Base-by-base conservation (phyloP, 371 early-diverging fungal genomes). In the Lichtheimia ramosa region DNA sequence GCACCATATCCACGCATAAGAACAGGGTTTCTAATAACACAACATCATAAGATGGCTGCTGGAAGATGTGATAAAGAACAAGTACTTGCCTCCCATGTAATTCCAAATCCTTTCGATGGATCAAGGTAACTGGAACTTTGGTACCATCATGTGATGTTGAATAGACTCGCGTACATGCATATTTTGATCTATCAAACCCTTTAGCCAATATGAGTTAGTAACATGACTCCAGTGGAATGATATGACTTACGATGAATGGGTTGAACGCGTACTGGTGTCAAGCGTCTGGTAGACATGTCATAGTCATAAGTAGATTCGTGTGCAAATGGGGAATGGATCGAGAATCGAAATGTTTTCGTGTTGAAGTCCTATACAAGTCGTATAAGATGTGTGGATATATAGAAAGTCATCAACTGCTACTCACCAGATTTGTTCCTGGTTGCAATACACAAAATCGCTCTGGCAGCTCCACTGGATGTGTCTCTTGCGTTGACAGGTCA, bases 1-100 rank as follows among this genome's bases (percentile, higher is more conserved):
- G 94, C 91, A 21, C 95, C 95, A 65, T 95, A 95, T 0, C 87
- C 86, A 7, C 88, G 84, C 69, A 93, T 73, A 27, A 89, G 57
- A 0, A 90, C 82, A 0, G 95, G 93, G 39, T 88, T 90, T 34
- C 80, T 72, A 42, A n/a, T n/a, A n/a, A n/a, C n/a, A 14, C 51
- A 21, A 18, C 21, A 70, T 56, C 49, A 73, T 0, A 67, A 76
- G 34, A 53, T 70, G 54, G 0, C 78, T 74, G 23, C 70, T 61
- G 15, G 34, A 25, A 13, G 43, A 28, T 14, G 23, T 28, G 16
- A 23, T 24, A 41, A 10, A 21, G 14, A 13, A 13, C 40, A 28
- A 28, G 28, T 42, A 20, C 43, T 25, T 69, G 81, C 84, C 64
- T 72, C 25, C 83, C 81, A 56, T 88, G 70, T 14, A 77, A 59